Evolutionary conservation across 1,284 basidiomycete genomes (phyloP).

Genomic region (Hymenochaete sp.): DNA sequence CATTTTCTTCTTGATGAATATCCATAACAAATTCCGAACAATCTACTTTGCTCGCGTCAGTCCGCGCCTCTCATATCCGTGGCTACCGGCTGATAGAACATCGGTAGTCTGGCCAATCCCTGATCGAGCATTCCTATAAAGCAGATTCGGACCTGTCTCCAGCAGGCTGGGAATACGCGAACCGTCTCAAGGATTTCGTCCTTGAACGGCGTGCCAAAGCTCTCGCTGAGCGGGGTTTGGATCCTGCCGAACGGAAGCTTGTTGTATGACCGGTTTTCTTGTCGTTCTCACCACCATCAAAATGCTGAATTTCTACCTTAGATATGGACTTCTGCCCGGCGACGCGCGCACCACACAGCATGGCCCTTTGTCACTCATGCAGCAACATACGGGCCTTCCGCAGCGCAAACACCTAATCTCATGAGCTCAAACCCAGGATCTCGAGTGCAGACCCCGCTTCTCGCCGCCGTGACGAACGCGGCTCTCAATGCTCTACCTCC

Average conservation of each 20-base stretch:
- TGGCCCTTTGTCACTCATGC: conserved; percentile 76
- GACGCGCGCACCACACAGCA: conserved; percentile 89
- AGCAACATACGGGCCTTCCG: conserved; percentile 16
- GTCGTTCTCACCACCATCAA: too few species aligned
- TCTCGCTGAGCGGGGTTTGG: conserved; percentile 57
- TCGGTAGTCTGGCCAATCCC: conserved; percentile 81
- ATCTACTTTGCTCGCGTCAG: conserved; percentile 89
- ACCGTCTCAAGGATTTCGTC: conserved; percentile 79
- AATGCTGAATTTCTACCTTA: conserved; percentile 27
- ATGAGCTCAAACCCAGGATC: conserved; percentile 16
- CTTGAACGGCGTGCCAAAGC: conserved; percentile 64
- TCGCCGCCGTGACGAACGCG: conserved; percentile 5
- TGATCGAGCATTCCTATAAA: conserved; percentile 98
- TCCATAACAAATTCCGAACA: conserved; percentile 84
- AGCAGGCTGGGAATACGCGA: conserved; percentile 92
- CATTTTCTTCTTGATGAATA: conserved; percentile 97
- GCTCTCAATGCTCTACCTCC: not conserved
- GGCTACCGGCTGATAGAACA: not conserved
- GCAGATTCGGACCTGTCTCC: conserved; percentile 95
- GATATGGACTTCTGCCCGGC: conserved; percentile 96
- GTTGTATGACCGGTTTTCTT: conserved; percentile 40
- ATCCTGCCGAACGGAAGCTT: conserved; percentile 58
- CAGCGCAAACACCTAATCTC: conserved; percentile 12
- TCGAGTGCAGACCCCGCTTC: conserved; percentile 7
- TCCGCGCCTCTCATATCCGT: conserved; percentile 4